These are phyloP conservation scores for Hebeloma cylindrosporum DNA, from an alignment of 768 basidiomycete genomes.

Conservation along the genomic window DNA sequence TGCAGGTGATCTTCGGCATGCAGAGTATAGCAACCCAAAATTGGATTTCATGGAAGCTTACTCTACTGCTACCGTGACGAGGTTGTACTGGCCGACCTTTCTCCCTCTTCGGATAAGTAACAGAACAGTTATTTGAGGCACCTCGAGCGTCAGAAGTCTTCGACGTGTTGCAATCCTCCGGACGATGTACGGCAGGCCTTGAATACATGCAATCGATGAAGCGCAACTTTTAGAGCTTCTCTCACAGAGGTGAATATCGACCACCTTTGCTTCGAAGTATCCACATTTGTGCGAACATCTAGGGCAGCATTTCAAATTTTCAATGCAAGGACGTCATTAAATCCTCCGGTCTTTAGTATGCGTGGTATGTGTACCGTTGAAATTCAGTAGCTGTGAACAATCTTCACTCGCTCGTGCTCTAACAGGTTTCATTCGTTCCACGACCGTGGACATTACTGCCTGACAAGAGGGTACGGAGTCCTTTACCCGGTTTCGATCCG, in stretches of 20 bases:
- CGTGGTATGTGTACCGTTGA: conserved; percentile 17
- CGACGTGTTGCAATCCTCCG: conserved; percentile 25
- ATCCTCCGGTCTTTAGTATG: too few species aligned
- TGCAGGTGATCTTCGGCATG: conserved; percentile 2
- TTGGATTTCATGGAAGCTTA: conserved; percentile 14
- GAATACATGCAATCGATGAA: conserved; percentile 25
- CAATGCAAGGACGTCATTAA: too few species aligned
- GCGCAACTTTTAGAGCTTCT: conserved; percentile 22
- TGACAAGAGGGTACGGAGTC: not conserved
- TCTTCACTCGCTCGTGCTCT: conserved; percentile 2
- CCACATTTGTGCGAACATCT: conserved; percentile 25
- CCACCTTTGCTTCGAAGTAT: not conserved
- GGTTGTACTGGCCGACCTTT: conserved; percentile 16
- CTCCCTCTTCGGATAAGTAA: conserved; percentile 16
- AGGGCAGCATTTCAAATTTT: conserved; percentile 22
- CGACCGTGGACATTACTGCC: conserved; percentile 9
- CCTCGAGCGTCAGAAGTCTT: conserved; percentile 16
- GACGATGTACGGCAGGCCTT: conserved; percentile 25
- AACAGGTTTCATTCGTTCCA: conserved; percentile 21
- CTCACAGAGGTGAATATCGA: conserved; percentile 21
- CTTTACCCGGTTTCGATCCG: too few species aligned
- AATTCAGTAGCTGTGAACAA: not conserved
- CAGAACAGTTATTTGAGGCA: conserved; percentile 23
- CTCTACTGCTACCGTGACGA: too few species aligned
- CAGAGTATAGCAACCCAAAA: not conserved